These are phyloP conservation scores for Aspergillus sp. DNA, from an alignment of 2,329 filamentous ascomycete species.

Conservation along the genomic window DNA sequence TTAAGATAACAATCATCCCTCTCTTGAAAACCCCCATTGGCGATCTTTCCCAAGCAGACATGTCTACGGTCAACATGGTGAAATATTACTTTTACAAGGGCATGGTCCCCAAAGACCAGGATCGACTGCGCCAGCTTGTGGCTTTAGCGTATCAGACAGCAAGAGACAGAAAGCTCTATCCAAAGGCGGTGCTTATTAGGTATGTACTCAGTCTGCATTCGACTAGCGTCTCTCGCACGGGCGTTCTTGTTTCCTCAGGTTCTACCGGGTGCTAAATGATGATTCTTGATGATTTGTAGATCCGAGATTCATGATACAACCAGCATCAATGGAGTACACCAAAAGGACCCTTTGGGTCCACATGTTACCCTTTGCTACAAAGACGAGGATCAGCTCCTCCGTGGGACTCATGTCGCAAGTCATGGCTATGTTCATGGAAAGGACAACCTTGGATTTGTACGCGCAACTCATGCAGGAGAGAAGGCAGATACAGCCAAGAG, in stretches of 20 bases:
- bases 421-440: constrained; percentile 10
- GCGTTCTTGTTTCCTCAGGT: background rate
- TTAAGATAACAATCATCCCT: constrained; percentile 6
- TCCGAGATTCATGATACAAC: constrained; percentile 17
- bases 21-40: constrained; percentile 1
- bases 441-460: constrained; percentile 8
- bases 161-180: constrained; percentile 18
- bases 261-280: background rate
- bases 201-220: background rate
- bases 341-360: constrained; percentile 16
- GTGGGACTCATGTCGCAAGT: constrained; percentile 18
- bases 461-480: constrained; percentile 7
- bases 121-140: constrained; percentile 11
- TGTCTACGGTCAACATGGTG: constrained; percentile 17
- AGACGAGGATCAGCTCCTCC: constrained; percentile 15
- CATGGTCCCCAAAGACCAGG: constrained; percentile 9
- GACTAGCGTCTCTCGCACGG: background rate
- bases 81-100: constrained; percentile 17
- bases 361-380: constrained; percentile 21
- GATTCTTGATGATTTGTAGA: constrained; percentile 6
- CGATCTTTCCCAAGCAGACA: background rate
- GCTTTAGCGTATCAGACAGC: constrained; percentile 19
- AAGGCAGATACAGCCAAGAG: constrained; percentile 7
- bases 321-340: constrained; percentile 16
- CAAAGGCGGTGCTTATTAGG: constrained; percentile 19